Evolutionary conservation across 140 eudicot genomes (phyloP).

Genomic region (Stevia rebaudiana): DNA sequence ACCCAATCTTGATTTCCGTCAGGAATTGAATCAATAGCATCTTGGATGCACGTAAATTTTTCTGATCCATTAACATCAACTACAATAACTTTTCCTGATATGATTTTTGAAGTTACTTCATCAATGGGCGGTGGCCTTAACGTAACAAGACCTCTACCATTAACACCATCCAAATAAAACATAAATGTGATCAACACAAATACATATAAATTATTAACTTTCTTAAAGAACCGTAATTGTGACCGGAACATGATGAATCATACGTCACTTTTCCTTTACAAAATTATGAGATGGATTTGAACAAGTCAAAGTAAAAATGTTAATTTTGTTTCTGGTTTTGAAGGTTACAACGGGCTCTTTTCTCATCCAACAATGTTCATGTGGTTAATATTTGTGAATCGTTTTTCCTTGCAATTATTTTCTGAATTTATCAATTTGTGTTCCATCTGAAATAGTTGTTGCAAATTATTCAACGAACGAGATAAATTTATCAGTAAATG

Average conservation of each 20-base stretch:
- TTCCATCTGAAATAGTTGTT: background rate
- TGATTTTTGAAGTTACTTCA: slow-evolving; percentile 48
- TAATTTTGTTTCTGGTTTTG: too few species aligned
- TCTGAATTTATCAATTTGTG: background rate
- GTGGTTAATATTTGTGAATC: slow-evolving; percentile 30
- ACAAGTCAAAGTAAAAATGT: too few species aligned
- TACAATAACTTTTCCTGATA: slow-evolving; percentile 25
- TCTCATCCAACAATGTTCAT: too few species aligned
- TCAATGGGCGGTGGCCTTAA: slow-evolving; percentile 7
- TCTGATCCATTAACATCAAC: slow-evolving; percentile 58
- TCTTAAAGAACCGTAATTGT: background rate
- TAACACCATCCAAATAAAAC: slow-evolving; percentile 22
- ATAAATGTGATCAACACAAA: slow-evolving; percentile 19
- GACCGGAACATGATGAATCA: slow-evolving; percentile 3
- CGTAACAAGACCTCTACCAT: slow-evolving; percentile 32
- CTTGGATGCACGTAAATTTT: slow-evolving; percentile 53
- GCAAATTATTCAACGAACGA: background rate
- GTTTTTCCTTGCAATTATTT: background rate
- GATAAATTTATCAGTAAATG: background rate
- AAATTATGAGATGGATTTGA: background rate
- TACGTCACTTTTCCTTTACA: background rate
- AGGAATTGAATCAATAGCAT: slow-evolving; percentile 72
- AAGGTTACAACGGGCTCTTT: too few species aligned
- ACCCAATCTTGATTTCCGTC: slow-evolving; percentile 63
- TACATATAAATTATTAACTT: background rate